Percentiles rank a stretch among this genome's conserved stretches.
Conservation (phyloP, 2,329 filamentous ascomycete genomes). For the Fusarium veterinarium region DNA sequence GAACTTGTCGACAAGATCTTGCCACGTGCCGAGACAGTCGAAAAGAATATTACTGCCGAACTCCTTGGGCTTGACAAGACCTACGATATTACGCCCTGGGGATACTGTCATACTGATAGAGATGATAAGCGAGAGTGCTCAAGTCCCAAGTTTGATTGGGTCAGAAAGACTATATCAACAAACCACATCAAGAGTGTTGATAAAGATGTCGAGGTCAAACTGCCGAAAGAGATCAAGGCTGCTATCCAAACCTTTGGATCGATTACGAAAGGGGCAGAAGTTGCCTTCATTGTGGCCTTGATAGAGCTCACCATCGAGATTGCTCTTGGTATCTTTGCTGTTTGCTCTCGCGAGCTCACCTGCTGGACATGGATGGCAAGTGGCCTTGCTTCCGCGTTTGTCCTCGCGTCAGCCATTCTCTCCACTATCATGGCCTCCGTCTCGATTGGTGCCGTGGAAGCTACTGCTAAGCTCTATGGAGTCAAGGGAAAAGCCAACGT, state of each 20-base stretch:
- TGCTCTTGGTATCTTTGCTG: neutral
- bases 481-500: neutral
- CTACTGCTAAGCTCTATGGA: neutral
- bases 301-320: neutral
- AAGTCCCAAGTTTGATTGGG: neutral
- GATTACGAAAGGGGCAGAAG: neutral
- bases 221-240: neutral
- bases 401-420: neutral
- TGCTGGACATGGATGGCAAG: constrained; percentile 2
- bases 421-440: neutral
- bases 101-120: neutral
- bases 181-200: neutral
- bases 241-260: neutral
- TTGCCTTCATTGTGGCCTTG: neutral
- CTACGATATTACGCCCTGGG: neutral
- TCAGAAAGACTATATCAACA: neutral
- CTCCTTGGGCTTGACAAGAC: neutral
- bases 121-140: neutral
- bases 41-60: neutral
- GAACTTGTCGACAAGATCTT: neutral
- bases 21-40: neutral
- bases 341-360: neutral
- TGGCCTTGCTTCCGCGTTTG: neutral
- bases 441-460: neutral
- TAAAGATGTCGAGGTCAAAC: neutral